These are phyloP conservation scores for Leonotis leonurus DNA, from an alignment of 257 asterid species.

Conservation along the genomic window DNA sequence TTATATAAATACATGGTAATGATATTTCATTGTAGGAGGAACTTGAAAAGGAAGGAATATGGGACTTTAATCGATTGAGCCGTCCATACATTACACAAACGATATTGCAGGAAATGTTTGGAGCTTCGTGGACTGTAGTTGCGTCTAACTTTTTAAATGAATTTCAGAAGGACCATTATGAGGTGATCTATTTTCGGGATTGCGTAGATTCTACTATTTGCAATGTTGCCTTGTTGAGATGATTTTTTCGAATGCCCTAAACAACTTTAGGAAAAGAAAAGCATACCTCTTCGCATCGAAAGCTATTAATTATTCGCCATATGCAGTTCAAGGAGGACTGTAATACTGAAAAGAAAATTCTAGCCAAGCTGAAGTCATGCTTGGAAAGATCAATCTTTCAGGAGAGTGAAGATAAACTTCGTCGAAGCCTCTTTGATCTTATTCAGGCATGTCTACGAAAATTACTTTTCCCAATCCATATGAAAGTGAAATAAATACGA, in stretches of 20 bases:
- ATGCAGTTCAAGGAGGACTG: slow-evolving; percentile 89
- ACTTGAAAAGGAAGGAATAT: slow-evolving; percentile 86
- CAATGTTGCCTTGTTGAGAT: no score
- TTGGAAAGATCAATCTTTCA: slow-evolving; percentile 50
- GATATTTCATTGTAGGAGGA: slow-evolving; percentile 68
- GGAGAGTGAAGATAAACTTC: slow-evolving; percentile 66
- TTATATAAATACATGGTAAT: no score
- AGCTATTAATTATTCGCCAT: background rate
- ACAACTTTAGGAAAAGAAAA: background rate
- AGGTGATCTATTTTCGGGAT: slow-evolving; percentile 52
- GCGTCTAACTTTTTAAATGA: slow-evolving; percentile 75
- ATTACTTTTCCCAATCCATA: background rate
- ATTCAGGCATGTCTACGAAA: slow-evolving; percentile 51
- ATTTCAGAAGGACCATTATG: slow-evolving; percentile 59
- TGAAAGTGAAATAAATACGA: background rate
- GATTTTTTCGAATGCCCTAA: background rate
- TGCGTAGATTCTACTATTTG: no score
- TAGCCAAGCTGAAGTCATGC: slow-evolving; percentile 61
- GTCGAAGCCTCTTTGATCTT: slow-evolving; percentile 70
- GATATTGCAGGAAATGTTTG: slow-evolving; percentile 74
- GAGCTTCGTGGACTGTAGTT: slow-evolving; percentile 68
- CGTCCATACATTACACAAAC: slow-evolving; percentile 59
- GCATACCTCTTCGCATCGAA: background rate
- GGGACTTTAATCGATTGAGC: slow-evolving; percentile 90
- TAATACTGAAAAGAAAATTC: slow-evolving; percentile 80